phyloP scores from a whole-genome alignment of 225 moss, liverwort and hornwort genomes.

The Lunularia cruciata region DNA sequence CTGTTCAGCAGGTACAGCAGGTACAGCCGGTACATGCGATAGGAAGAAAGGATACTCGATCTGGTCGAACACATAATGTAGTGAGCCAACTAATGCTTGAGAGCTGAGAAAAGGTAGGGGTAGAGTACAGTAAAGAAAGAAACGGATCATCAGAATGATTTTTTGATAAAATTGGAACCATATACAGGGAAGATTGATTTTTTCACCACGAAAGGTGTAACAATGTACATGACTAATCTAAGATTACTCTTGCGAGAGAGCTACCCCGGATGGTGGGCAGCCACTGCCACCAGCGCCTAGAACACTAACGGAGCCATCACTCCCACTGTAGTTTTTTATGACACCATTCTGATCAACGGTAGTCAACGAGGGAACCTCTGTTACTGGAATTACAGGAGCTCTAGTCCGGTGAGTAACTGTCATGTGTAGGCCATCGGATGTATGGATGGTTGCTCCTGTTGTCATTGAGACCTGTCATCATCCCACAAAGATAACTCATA shows the following conservation, averaged over 20 bases:
- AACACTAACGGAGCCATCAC: slow-evolving; percentile 19
- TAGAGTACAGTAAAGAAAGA: too few relatives aligned
- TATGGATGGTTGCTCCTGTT: slow-evolving; percentile 91
- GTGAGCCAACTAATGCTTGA: too few relatives aligned
- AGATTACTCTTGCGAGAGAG: slow-evolving; percentile 1
- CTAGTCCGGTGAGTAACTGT: slow-evolving; percentile 50
- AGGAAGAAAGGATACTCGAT: too few relatives aligned
- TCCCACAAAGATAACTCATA: neutral
- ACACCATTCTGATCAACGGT: slow-evolving; percentile 23
- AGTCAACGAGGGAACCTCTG: slow-evolving; percentile 25
- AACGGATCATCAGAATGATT: too few relatives aligned
- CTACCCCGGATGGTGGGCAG: neutral
- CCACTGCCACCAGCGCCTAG: neutral
- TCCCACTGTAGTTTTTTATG: slow-evolving; percentile 18
- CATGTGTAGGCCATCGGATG: slow-evolving; percentile 67
- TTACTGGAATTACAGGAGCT: slow-evolving; percentile 30
- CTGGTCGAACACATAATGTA: too few relatives aligned
- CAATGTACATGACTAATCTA: slow-evolving; percentile 1
- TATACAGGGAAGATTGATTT: too few relatives aligned
- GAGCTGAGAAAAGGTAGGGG: too few relatives aligned
- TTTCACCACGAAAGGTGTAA: neutral
- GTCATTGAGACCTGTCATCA: slow-evolving; percentile 74
- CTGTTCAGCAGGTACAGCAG: too few relatives aligned
- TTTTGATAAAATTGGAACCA: too few relatives aligned
- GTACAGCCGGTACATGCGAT: too few relatives aligned